Evolutionary conservation across 2,329 filamentous ascomycete species (phyloP), one percentile per base, ranked within the genome.

Genomic region (Sporothrix sp.): DNA sequence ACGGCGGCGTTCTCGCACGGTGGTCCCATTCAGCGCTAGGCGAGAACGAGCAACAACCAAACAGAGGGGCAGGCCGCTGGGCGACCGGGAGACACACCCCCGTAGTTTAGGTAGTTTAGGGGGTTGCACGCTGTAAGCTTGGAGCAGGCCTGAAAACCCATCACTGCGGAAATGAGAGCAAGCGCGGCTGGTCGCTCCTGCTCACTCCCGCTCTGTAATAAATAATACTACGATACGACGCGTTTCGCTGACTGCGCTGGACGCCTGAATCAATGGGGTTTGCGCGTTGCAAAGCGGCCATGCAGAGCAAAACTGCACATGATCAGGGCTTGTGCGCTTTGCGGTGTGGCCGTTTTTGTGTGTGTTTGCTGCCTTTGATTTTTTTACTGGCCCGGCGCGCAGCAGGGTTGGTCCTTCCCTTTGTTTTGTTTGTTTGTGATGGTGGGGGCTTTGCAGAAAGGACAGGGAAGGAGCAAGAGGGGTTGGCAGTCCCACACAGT

Each of bases 351-450:
- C n/a, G n/a, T n/a, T n/a, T 28, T 28, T 28, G 25, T 28, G 25
- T 28, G 25, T 30, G 42, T 45, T 30, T n/a, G 20, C 23, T 36
- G 43, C 30, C n/a, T n/a, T n/a, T n/a, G n/a, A n/a, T 28, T 10
- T 28, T 28, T 28, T 10, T 28, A 10, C 25, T 28, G 25, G 6
- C 20, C 38, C 21, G 23, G 32, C 10, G 5, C 32, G 7, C 7
- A 5, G 32, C 32, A n/a, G 9, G 13, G 32, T 7, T 13, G 4
- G 38, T 50, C 37, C n/a, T 37, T 30, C n/a, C 16, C 36, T 50
- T 51, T 51, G 52, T 54, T 51, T 51, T 54, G 52, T 54, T 54
- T 54, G 52, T 52, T 54, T 53, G 33, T 35, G 48, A 48, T 49
- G 49, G 52, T 52, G 52, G 52, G 52, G 51, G 20, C 49, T 8